Conservation (phyloP, 768 basidiomycete species). For the Amanita brunnescens region DNA sequence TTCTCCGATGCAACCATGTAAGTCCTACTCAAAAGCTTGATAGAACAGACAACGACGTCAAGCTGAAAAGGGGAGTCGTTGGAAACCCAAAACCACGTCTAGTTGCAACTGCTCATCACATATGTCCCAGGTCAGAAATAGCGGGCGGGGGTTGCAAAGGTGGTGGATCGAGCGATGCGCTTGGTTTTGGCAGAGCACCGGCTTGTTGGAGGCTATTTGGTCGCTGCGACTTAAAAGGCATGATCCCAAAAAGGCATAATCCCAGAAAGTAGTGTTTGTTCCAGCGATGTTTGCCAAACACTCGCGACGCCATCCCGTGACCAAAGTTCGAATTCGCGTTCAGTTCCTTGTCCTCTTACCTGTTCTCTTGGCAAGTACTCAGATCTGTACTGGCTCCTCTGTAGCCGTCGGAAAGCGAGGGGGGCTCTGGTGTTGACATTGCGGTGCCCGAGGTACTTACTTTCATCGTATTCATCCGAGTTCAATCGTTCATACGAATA, state of each 20-base stretch:
- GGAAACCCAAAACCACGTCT: too few species aligned
- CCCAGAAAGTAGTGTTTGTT: background rate
- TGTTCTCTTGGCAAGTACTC: background rate
- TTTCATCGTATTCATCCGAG: background rate
- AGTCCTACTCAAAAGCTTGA: conserved; percentile 99
- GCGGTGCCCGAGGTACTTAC: conserved; percentile 11
- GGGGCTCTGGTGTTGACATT: conserved; percentile 9
- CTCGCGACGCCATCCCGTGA: conserved; percentile 6
- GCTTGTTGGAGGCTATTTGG: too few species aligned
- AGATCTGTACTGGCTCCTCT: background rate
- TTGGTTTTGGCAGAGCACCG: too few species aligned
- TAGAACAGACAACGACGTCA: conserved; percentile 88
- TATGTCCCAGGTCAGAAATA: conserved; percentile 87
- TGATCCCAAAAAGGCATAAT: too few species aligned
- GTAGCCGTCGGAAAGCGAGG: background rate
- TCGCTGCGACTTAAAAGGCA: too few species aligned
- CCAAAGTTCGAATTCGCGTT: conserved; percentile 7
- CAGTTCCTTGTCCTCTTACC: background rate
- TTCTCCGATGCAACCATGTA: conserved; percentile 91
- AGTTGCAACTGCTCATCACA: too few species aligned
- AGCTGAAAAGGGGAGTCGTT: conserved; percentile 47
- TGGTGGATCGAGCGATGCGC: too few species aligned
- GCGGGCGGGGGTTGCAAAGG: too few species aligned
- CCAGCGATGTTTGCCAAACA: background rate
- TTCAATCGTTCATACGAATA: conserved; percentile 9